Evolutionary conservation across 352 stramenopile species (phyloP).

Genomic region (Phytophthora idaei): DNA sequence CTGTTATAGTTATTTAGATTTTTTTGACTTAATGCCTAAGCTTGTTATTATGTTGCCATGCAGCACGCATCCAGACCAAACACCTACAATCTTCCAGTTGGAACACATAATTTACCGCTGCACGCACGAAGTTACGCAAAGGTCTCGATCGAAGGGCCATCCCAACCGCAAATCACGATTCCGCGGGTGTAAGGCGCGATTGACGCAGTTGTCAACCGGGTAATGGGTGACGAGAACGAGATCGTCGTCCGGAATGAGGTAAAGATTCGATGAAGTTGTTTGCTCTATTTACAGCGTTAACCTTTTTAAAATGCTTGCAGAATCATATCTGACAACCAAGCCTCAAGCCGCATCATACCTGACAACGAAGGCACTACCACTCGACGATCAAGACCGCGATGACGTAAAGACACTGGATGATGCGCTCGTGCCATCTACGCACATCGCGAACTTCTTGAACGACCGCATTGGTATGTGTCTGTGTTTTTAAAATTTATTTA

Average conservation of each 20-base stretch:
- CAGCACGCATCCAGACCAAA: conserved; percentile 2
- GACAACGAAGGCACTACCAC: conserved; percentile 8
- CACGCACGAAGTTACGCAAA: conserved; percentile 15
- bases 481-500: background rate
- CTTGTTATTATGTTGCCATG: background rate
- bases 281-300: background rate
- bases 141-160: conserved; percentile 9
- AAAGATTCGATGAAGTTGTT: background rate
- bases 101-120: conserved; percentile 9
- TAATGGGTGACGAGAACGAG: background rate
- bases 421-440: background rate
- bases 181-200: conserved; percentile 3
- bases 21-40: background rate
- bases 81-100: conserved; percentile 2
- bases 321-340: background rate
- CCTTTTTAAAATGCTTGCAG: background rate
- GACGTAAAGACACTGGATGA: conserved; percentile 13
- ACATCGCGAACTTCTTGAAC: conserved; percentile 18
- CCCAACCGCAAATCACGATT: background rate
- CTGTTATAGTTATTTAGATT: background rate
- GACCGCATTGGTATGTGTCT: conserved; percentile 13
- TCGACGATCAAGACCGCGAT: conserved; percentile 14
- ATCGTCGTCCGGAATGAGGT: background rate
- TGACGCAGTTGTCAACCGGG: background rate
- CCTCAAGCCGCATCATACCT: conserved; percentile 7